These are phyloP conservation scores for Globisporangium splendens DNA, from an alignment of 352 stramenopile species.

Conservation along the genomic window DNA sequence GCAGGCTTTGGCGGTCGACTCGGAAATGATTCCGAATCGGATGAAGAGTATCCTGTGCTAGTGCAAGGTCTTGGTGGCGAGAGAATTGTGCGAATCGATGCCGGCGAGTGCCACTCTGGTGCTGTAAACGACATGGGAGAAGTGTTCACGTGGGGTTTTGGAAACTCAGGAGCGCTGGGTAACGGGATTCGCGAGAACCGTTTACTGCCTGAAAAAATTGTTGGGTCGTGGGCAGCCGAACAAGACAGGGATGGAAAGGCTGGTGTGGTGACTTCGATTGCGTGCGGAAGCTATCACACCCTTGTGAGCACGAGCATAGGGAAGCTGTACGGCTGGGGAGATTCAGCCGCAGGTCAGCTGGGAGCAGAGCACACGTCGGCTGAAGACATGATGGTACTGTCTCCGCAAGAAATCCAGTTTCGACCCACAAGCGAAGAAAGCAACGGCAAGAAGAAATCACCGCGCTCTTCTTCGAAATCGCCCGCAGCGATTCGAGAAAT, in stretches of 20 bases:
- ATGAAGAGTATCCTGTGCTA: constrained; percentile 49
- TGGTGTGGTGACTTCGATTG: constrained; percentile 28
- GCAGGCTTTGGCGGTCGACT: constrained; percentile 75
- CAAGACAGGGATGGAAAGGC: constrained; percentile 5
- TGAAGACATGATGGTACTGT: constrained; percentile 54
- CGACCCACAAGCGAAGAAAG: constrained; percentile 15
- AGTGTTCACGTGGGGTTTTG: constrained; percentile 86
- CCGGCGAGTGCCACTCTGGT: constrained; percentile 79
- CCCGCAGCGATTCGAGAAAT: constrained; percentile 31
- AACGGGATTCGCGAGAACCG: constrained; percentile 58
- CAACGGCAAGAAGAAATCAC: too few relatives aligned
- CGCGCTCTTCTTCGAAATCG: not conserved
- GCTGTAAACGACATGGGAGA: constrained; percentile 57
- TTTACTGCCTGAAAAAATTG: constrained; percentile 34
- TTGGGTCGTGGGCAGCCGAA: constrained; percentile 27
- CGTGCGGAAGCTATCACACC: constrained; percentile 79
- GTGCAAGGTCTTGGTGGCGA: constrained; percentile 33
- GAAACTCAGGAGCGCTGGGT: constrained; percentile 74
- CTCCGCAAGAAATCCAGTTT: constrained; percentile 38
- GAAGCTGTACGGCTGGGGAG: constrained; percentile 72
- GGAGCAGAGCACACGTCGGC: constrained; percentile 40
- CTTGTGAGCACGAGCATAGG: constrained; percentile 47
- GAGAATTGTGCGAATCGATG: constrained; percentile 49
- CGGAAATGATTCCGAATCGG: constrained; percentile 56
- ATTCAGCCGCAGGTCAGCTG: constrained; percentile 69